A percentile compares a stretch with the other conserved stretches of the same genome.
Evolutionary conservation across 2,329 filamentous ascomycete species (phyloP).

Genomic region (Cladophialophora exuberans): DNA sequence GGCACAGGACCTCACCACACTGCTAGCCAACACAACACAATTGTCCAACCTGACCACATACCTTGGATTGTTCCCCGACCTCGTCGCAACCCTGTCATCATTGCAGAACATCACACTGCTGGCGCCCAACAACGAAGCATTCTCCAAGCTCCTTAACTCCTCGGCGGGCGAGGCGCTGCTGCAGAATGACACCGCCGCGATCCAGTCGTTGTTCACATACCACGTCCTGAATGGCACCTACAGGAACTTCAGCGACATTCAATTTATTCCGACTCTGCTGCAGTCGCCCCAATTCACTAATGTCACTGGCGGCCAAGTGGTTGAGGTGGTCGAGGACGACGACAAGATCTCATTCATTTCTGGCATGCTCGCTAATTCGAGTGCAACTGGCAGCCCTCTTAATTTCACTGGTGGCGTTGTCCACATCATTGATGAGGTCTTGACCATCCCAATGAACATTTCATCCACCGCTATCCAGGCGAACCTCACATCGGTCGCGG

Average conservation of each 20-base stretch:
- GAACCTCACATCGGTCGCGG: slow-evolving; percentile 52
- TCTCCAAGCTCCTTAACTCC: slow-evolving; percentile 44
- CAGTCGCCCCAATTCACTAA: slow-evolving; percentile 58
- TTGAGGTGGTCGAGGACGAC: slow-evolving; percentile 48
- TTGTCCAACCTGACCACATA: slow-evolving; percentile 30
- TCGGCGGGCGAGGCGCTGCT: slow-evolving; percentile 36
- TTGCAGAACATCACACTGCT: slow-evolving; percentile 60
- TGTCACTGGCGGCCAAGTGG: slow-evolving; percentile 62
- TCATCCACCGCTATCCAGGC: slow-evolving; percentile 46
- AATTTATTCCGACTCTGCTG: slow-evolving; percentile 55
- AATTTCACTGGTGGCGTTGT: slow-evolving; percentile 51
- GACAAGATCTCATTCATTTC: slow-evolving; percentile 55
- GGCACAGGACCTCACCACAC: slow-evolving; percentile 29
- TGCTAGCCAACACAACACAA: slow-evolving; percentile 18
- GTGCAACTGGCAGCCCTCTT: slow-evolving; percentile 54
- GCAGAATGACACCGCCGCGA: slow-evolving; percentile 15
- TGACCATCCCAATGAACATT: slow-evolving; percentile 51
- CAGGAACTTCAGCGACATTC: slow-evolving; percentile 31
- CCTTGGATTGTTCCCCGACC: slow-evolving; percentile 23
- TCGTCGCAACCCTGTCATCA: slow-evolving; percentile 35
- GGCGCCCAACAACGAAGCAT: slow-evolving; percentile 59
- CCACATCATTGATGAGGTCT: slow-evolving; percentile 56
- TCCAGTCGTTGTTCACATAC: slow-evolving; percentile 58
- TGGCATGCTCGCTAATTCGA: slow-evolving; percentile 54
- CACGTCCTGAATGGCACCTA: slow-evolving; percentile 62